phyloP scores from a whole-genome alignment of 1,284 basidiomycete species.

The Boletus holoroseus region DNA sequence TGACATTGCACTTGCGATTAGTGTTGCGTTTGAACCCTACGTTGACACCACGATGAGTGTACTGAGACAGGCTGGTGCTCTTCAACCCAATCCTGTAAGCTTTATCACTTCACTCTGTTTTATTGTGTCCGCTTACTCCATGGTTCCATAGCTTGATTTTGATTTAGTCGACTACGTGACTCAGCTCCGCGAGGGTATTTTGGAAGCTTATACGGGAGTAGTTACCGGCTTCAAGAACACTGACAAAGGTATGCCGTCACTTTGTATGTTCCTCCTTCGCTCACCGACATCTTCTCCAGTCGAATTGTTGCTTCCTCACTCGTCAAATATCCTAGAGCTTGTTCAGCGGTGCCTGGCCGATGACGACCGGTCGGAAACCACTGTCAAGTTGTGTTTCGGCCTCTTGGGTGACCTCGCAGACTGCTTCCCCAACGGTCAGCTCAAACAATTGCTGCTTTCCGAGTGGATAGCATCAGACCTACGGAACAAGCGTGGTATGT shows the following conservation, averaged over 20 bases:
- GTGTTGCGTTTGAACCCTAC: slow-evolving; percentile 83
- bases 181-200: slow-evolving; percentile 87
- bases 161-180: slow-evolving; percentile 92
- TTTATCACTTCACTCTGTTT: slow-evolving; percentile 9
- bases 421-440: slow-evolving; percentile 72
- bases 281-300: slow-evolving; percentile 36
- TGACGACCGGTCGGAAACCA: slow-evolving; percentile 77
- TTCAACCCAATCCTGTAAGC: slow-evolving; percentile 80
- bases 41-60: slow-evolving; percentile 89
- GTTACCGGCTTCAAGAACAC: slow-evolving; percentile 86
- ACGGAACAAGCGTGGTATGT: slow-evolving; percentile 62
- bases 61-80: slow-evolving; percentile 82
- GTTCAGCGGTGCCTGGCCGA: slow-evolving; percentile 77
- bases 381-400: slow-evolving; percentile 75
- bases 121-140: slow-evolving; percentile 4
- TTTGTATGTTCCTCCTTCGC: neutral
- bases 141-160: slow-evolving; percentile 63
- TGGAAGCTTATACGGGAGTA: slow-evolving; percentile 96
- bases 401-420: slow-evolving; percentile 92
- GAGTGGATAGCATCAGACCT: slow-evolving; percentile 83
- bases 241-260: slow-evolving; percentile 55
- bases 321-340: slow-evolving; percentile 75
- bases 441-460: slow-evolving; percentile 74
- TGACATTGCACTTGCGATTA: slow-evolving; percentile 93
- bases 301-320: slow-evolving; percentile 67